Base-by-base conservation (phyloP, 768 basidiomycete genomes). In the Psilocybe cyanescens region DNA sequence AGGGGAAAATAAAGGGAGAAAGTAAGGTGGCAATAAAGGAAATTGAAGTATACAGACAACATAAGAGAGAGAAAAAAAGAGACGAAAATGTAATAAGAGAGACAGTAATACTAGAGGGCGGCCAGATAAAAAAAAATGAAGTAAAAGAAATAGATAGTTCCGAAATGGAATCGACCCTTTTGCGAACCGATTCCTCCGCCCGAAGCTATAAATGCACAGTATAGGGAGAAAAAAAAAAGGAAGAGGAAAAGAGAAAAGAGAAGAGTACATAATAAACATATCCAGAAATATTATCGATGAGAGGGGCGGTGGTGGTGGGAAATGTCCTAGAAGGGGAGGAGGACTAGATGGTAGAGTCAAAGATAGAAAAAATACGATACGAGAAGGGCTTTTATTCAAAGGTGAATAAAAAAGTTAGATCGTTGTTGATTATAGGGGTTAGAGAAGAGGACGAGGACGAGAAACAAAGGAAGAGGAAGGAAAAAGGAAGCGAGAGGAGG, bases 141-240 rank as follows among this genome's bases (percentile, higher is more conserved):
- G n/a, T 53, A 63, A 58, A 57, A 60, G 41, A 35, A 58, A 66
- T 60, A 70, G 51, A 63, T 67, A 67, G 24, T 64, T 65, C 59
- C 68, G 62, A 60, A 63, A 52, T 61, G 65, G 65, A 62, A 62
- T 63, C 68, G 61, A 51, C 63, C 63, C 66, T 70, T 70, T 70
- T 70, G 66, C 37, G 67, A 66, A 69, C 41, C 65, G 68, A 66
- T 60, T 57, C 68, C 65, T 62, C 68, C 68, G 68, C 68, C 66
- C 63, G 59, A 65, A 66, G 50, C 63, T 67, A 69, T 61, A 65
- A 47, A 62, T 59, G 62, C 46, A 63, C 30, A 52, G 50, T 55
- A 53, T 35, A 50, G 11, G 29, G 41, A 49, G 46, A 54, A 52
- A 45, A 56, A 56, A 56, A 16, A 62, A 50, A 63, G 51, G 58